Base-by-base conservation (phyloP, 2,329 filamentous ascomycete genomes). In the Davidsoniella eucalypti region DNA sequence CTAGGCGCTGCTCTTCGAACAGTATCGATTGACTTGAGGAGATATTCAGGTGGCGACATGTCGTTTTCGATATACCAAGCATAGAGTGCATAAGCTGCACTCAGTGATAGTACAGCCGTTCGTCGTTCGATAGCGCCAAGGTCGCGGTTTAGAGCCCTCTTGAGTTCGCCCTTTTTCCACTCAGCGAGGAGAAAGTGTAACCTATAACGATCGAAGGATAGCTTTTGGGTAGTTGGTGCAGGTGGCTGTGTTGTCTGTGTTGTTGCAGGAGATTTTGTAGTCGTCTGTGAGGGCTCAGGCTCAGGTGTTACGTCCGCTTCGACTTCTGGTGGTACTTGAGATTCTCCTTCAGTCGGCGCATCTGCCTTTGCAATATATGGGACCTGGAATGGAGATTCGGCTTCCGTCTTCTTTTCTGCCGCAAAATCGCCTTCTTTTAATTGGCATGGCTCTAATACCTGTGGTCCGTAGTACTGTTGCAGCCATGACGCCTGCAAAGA, bases 391-490 rank as follows among this genome's bases (percentile, higher is more conserved):
- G 29, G 8, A 10, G 29, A 33, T 33, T 33, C 29, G 12, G 12
- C 9, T 2, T 33, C 29, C 2, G 12, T 9, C 12, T 33, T 33
- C 12, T 12, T 33, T 33, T 33, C 9, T 5, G 12, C 8, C 8
- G 12, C 29, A 10, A 9, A 9, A 33, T 33, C 29, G 29, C 12
- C 29, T 12, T 33, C 29, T 33, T 33, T 33, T 33, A 10, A 5
- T 9, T 33, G 29, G 12, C 29, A 33, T 33, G 12, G 8, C 6
- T 46, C 21, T 12, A 50, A 7, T n/a, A 36, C 23, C 18, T 50
- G 51, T 16, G 44, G 44, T n/a, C 44, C 48, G 36, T 54, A 54
- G 26, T 44, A 51, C 36, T 54, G 49, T 25, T 54, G 52, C 12
- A 54, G 36, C 49, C 52, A 51, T 9, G 49, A 51, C 5, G 52